phyloP scores from a whole-genome alignment of 305 asterid species.

The Fraxinus ornus region DNA sequence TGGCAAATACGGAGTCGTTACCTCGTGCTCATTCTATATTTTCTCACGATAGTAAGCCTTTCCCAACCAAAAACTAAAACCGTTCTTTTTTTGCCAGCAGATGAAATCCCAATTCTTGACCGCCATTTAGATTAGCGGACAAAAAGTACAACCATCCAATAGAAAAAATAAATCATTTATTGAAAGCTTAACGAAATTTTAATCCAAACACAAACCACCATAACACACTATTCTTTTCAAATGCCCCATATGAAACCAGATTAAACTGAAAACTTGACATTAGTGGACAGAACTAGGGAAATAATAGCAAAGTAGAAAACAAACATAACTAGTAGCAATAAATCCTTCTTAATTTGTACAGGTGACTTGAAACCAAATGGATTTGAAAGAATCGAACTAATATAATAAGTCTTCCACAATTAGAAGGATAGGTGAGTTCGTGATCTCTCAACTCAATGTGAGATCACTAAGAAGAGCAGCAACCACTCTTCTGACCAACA shows the following conservation, averaged over 20 bases:
- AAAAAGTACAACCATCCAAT: background rate
- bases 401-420: constrained; percentile 23
- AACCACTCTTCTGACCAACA: constrained; percentile 9
- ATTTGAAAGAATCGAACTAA: constrained; percentile 36
- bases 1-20: background rate
- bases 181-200: constrained; percentile 29
- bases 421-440: background rate
- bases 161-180: constrained; percentile 23
- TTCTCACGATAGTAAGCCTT: background rate
- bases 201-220: constrained; percentile 33
- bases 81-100: background rate
- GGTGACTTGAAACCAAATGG: constrained; percentile 39
- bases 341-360: constrained; percentile 42
- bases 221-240: constrained; percentile 25
- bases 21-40: background rate
- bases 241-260: constrained; percentile 13
- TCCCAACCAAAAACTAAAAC: background rate
- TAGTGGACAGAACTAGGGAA: constrained; percentile 26
- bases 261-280: background rate
- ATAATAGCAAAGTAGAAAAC: constrained; percentile 33
- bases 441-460: constrained; percentile 17
- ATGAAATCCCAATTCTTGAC: background rate
- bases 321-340: constrained; percentile 25
- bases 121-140: background rate
- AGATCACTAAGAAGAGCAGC: constrained; percentile 13